Evolutionary conservation across 495 filamentous ascomycete genomes (phyloP).

Genomic region (Aspergillus hancockii): DNA sequence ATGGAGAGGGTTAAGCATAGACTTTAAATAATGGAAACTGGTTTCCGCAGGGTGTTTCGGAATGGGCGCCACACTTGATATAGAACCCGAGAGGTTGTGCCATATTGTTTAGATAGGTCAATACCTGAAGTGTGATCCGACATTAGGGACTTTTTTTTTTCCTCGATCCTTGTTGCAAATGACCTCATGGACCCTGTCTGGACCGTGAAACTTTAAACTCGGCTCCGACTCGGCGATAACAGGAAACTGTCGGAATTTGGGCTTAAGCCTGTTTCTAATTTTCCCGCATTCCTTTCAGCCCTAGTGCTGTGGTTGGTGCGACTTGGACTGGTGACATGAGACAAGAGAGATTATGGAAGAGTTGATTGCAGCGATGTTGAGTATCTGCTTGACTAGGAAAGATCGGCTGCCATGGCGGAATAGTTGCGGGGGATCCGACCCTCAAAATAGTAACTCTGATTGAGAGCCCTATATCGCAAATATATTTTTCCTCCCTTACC

Average conservation of each 20-base stretch:
- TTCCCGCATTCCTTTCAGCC: background rate
- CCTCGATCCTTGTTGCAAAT: background rate
- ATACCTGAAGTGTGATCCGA: background rate
- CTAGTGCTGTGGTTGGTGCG: background rate
- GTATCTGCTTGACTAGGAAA: background rate
- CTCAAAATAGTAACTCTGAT: too few relatives aligned
- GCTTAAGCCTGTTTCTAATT: background rate
- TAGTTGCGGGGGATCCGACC: too few relatives aligned
- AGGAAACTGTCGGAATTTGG: background rate
- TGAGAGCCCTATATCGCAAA: background rate
- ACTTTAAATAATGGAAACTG: background rate
- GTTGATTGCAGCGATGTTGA: background rate
- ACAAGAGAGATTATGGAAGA: background rate
- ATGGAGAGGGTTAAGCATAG: background rate
- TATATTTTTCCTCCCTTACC: background rate
- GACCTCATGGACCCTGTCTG: slow-evolving; percentile 1
- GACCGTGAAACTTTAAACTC: background rate
- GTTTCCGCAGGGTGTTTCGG: background rate
- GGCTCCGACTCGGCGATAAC: slow-evolving; percentile 1
- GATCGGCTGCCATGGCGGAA: too few relatives aligned
- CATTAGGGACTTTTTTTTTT: background rate
- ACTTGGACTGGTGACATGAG: background rate
- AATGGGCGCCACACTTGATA: background rate
- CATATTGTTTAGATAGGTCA: background rate
- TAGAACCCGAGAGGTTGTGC: background rate